Conservation (phyloP, 208 protist genomes). For the Trypanosoma scelopori region DNA sequence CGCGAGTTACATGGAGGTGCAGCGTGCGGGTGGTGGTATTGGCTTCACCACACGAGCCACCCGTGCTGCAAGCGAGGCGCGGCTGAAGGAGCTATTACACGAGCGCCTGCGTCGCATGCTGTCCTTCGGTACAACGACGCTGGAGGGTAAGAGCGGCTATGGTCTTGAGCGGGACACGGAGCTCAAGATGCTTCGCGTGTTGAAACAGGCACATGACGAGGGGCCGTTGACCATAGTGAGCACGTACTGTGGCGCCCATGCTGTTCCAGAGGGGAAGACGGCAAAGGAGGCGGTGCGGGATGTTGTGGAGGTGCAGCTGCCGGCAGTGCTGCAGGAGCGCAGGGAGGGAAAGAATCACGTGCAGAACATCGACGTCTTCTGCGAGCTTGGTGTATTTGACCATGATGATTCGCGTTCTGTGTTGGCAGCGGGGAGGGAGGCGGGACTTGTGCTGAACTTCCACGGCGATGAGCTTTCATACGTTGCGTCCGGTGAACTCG, state of each 20-base stretch:
- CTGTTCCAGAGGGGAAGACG: conserved; percentile 55
- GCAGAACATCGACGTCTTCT: conserved; percentile 74
- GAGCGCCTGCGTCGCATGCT: conserved; percentile 70
- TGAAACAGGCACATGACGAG: conserved; percentile 35
- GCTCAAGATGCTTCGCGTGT: conserved; percentile 86
- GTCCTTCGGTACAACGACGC: conserved; percentile 57
- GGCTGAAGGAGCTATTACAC: conserved; percentile 33
- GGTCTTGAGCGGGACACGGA: conserved; percentile 81
- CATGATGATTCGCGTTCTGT: conserved; percentile 48
- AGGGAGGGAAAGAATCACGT: conserved; percentile 40
- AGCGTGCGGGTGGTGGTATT: conserved; percentile 77
- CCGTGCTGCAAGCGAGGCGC: conserved; percentile 34
- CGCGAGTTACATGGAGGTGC: conserved; percentile 87
- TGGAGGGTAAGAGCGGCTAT: conserved; percentile 88
- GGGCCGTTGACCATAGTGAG: conserved; percentile 51
- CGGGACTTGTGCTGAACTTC: conserved; percentile 72
- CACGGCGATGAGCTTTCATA: conserved; percentile 79
- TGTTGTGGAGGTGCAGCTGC: conserved; percentile 65
- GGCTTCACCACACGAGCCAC: conserved; percentile 65
- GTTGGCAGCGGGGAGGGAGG: conserved; percentile 52
- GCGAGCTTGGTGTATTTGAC: conserved; percentile 74
- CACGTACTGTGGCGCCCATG: conserved; percentile 81
- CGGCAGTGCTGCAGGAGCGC: conserved; percentile 38
- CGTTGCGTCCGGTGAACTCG: conserved; percentile 65
- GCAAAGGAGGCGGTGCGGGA: conserved; percentile 45